Evolutionary conservation across 2,329 filamentous ascomycete genomes (phyloP).

Genomic region (Tympanopsis confertula): DNA sequence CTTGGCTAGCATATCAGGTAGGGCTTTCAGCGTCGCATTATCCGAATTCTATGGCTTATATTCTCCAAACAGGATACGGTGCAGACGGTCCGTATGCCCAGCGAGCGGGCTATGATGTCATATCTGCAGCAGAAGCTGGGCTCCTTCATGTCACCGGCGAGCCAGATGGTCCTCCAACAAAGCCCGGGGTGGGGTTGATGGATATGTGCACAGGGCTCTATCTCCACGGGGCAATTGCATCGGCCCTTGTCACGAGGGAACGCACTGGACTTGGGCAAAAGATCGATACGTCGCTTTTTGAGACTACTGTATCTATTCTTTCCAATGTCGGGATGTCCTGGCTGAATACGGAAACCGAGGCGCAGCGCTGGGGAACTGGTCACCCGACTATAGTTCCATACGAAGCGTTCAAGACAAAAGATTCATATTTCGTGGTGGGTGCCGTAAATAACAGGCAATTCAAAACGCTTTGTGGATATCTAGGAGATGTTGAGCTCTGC

Average conservation of each 20-base stretch:
- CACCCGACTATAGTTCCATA: slow-evolving; percentile 35
- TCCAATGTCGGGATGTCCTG: slow-evolving; percentile 26
- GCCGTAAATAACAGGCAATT: slow-evolving; percentile 24
- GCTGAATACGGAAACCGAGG: slow-evolving; percentile 24
- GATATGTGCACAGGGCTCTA: slow-evolving; percentile 32
- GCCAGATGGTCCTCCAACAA: slow-evolving; percentile 22
- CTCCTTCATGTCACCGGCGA: slow-evolving; percentile 30
- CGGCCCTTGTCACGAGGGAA: slow-evolving; percentile 23
- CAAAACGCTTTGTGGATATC: slow-evolving; percentile 11
- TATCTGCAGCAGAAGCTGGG: slow-evolving; percentile 27
- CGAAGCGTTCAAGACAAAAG: slow-evolving; percentile 25
- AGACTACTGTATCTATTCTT: slow-evolving; percentile 26
- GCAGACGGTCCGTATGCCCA: slow-evolving; percentile 24
- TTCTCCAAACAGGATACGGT: slow-evolving; percentile 18
- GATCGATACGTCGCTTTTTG: slow-evolving; percentile 30
- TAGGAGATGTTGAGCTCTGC: slow-evolving; percentile 11
- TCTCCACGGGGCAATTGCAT: slow-evolving; percentile 28
- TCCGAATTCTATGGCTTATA: not conserved
- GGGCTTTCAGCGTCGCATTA: not conserved
- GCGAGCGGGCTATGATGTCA: slow-evolving; percentile 30
- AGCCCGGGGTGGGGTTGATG: slow-evolving; percentile 27
- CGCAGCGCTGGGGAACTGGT: slow-evolving; percentile 27
- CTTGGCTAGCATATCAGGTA: slow-evolving; percentile 26
- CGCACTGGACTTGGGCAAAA: slow-evolving; percentile 25
- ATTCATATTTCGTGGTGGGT: slow-evolving; percentile 16